Evolutionary conservation across 768 basidiomycete genomes (phyloP), one percentile per base, ranked within the genome.

Genomic region (Termitomyces sp.): DNA sequence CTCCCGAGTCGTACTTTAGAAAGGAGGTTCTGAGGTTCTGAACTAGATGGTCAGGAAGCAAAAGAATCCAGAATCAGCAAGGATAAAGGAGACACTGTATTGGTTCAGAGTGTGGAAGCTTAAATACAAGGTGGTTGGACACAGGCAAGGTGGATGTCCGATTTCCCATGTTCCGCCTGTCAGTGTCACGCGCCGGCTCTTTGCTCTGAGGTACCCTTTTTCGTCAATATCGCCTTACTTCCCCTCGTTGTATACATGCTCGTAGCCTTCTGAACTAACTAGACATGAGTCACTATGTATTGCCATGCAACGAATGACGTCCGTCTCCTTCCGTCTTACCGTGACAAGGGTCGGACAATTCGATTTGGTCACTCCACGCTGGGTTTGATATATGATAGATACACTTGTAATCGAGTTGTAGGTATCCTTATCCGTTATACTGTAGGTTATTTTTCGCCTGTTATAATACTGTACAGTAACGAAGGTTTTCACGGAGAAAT

Each of bases 81-180:
- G 38, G 49, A 7, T 19, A 56, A 12, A 42, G 42, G 19, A 53
- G 31, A 37, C n/a, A 42, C 37, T 59, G 52, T 56, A 61, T 57
- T 61, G 57, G 42, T 46, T 44, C 58, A 48, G 60, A 53, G 63
- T 62, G 62, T 53, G 48, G 63, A 64, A 51, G 66, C 60, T 62
- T 55, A 52, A 59, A 57, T 62, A 65, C 62, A 63, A 65, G 62
- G 58, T 60, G 62, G 44, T 56, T 41, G 58, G 59, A 59, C 57
- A 61, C 59, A 47, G 54, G 58, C 50, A 47, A 29, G 53, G 54
- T 31, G 51, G 9, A 54, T 48, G 43, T 54, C 59, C 40, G 42
- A 54, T 57, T 57, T 57, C 53, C 37, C 56, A 55, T 60, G 60
- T 63, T 61, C 62, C 62, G 58, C 53, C 54, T 53, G 60, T 29